A percentile compares a stretch with the other conserved stretches of the same genome.
Conservation (phyloP, 495 filamentous ascomycete genomes). For the Hypoxylon crocopeplum region DNA sequence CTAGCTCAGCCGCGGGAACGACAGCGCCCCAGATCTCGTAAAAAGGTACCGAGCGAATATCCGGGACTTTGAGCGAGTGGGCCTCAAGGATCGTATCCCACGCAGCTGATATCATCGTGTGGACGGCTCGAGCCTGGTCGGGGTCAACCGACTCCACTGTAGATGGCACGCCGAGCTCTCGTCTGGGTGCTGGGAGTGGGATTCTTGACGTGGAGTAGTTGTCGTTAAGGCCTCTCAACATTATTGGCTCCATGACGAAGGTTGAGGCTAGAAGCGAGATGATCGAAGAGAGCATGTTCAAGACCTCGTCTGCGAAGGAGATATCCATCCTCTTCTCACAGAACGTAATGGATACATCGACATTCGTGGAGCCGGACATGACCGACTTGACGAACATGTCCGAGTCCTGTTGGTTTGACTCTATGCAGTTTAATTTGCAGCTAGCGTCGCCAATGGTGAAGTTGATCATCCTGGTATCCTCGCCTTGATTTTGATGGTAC, state of each 20-base stretch:
- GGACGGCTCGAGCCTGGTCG: conserved; percentile 40
- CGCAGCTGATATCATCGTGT: conserved; percentile 45
- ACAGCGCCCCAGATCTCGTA: conserved; percentile 58
- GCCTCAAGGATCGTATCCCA: conserved; percentile 53
- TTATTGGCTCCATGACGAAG: conserved; percentile 49
- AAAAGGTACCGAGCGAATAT: conserved; percentile 55
- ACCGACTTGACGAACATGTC: conserved; percentile 52
- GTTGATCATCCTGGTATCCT: conserved; percentile 26
- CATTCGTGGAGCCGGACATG: conserved; percentile 37
- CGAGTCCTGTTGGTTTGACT: conserved; percentile 48
- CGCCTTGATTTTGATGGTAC: conserved; percentile 47
- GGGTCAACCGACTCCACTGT: conserved; percentile 27
- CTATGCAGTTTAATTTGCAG: conserved; percentile 48
- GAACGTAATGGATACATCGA: conserved; percentile 51
- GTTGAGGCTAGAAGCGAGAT: conserved; percentile 49
- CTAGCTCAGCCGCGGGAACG: conserved; percentile 53
- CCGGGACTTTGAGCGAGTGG: conserved; percentile 47
- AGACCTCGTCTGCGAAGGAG: conserved; percentile 48
- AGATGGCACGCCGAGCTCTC: conserved; percentile 18
- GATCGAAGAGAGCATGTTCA: conserved; percentile 51
- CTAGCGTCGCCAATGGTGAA: conserved; percentile 50
- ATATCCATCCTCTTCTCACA: conserved; percentile 48
- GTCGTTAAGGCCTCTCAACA: conserved; percentile 47
- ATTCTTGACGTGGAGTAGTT: conserved; percentile 43
- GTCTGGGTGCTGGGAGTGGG: conserved; percentile 42